Conservation (phyloP, 164 flowering plant genomes). For the Tetracentron sinense region DNA sequence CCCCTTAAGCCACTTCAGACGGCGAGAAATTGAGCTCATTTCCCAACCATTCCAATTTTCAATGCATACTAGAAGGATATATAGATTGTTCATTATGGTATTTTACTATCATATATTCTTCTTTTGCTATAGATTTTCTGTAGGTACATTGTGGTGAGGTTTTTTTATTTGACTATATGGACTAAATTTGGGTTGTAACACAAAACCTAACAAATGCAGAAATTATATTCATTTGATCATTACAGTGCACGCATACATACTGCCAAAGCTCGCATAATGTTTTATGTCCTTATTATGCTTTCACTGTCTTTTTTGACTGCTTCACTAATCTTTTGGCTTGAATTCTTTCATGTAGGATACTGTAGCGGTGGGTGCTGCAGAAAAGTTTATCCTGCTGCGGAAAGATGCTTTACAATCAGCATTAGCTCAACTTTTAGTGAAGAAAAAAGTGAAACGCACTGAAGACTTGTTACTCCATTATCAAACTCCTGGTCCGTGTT, state of each 20-base stretch:
- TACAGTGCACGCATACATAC: too few relatives aligned
- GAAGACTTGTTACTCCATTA: slow-evolving; percentile 46
- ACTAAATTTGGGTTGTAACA: background rate
- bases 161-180: background rate
- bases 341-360: slow-evolving; percentile 39
- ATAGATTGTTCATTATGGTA: background rate
- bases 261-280: too few relatives aligned
- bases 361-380: slow-evolving; percentile 64
- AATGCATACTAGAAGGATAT: background rate
- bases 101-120: background rate
- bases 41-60: too few relatives aligned
- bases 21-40: too few relatives aligned
- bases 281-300: too few relatives aligned
- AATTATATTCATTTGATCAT: too few relatives aligned
- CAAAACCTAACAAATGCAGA: background rate
- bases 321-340: slow-evolving; percentile 2
- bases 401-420: slow-evolving; percentile 54
- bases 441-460: slow-evolving; percentile 48
- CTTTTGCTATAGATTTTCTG: background rate
- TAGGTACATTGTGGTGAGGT: background rate
- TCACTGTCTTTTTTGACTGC: background rate
- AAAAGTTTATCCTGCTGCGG: slow-evolving; percentile 50
- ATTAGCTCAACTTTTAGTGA: slow-evolving; percentile 48
- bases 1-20: too few relatives aligned
- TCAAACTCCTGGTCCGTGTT: slow-evolving; percentile 48